These are phyloP conservation scores for Lignosus rhinocerotis DNA, from an alignment of 1,284 basidiomycete genomes.

Conservation along the genomic window DNA sequence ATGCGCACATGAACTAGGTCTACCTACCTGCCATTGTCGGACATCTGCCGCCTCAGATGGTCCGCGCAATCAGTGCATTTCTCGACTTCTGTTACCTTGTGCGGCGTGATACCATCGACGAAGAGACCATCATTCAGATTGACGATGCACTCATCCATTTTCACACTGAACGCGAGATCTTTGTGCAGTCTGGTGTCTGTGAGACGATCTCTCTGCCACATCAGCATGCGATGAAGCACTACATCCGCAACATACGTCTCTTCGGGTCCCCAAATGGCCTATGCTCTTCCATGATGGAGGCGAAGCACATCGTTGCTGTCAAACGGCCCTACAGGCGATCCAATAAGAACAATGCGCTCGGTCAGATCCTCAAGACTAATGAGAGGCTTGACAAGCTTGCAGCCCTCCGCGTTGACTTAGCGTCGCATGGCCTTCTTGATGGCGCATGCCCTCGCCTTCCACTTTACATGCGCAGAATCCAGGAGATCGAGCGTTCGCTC, in stretches of 20 bases:
- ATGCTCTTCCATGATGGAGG: slow-evolving; percentile 29
- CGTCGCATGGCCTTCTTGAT: slow-evolving; percentile 15
- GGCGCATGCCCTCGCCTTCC: slow-evolving; percentile 5
- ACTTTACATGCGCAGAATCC: neutral
- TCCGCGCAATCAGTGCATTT: slow-evolving; percentile 14
- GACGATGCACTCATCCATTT: slow-evolving; percentile 11
- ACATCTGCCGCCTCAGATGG: slow-evolving; percentile 19
- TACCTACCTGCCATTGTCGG: slow-evolving; percentile 23
- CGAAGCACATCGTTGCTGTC: slow-evolving; percentile 28
- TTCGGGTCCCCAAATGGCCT: slow-evolving; percentile 29
- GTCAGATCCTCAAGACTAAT: slow-evolving; percentile 29
- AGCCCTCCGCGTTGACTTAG: slow-evolving; percentile 17
- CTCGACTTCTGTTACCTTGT: slow-evolving; percentile 28
- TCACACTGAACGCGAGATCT: slow-evolving; percentile 14
- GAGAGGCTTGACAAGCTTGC: slow-evolving; percentile 24
- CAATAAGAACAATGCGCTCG: slow-evolving; percentile 20
- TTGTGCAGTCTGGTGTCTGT: slow-evolving; percentile 15
- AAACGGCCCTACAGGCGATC: slow-evolving; percentile 29
- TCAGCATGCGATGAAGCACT: slow-evolving; percentile 26
- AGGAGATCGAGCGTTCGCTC: too few species aligned
- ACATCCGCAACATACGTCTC: slow-evolving; percentile 4
- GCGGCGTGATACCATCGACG: neutral
- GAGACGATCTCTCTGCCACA: slow-evolving; percentile 23
- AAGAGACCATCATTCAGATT: neutral
- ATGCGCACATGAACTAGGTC: slow-evolving; percentile 9